Conservation (phyloP, 1,284 basidiomycete genomes). For the Ceratobasidium sp. region DNA sequence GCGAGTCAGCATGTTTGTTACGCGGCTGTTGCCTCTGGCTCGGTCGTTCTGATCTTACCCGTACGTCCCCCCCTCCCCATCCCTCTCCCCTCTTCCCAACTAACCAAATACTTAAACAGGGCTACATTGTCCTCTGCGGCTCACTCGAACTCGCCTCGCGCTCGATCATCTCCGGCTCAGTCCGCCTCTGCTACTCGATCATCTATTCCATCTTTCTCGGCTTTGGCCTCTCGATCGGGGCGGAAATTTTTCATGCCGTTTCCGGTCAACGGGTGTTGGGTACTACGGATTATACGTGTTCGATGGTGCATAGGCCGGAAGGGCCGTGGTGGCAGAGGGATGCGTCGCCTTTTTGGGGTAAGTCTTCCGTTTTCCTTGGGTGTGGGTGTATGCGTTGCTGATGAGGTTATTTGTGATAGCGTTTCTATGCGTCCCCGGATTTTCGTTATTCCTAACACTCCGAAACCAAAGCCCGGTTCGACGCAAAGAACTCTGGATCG, state of each 20-base stretch:
- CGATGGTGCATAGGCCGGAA: slow-evolving; percentile 66
- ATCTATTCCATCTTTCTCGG: slow-evolving; percentile 83
- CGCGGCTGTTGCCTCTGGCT: slow-evolving; percentile 85
- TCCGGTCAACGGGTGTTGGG: slow-evolving; percentile 65
- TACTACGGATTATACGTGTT: slow-evolving; percentile 66
- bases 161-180: slow-evolving; percentile 87
- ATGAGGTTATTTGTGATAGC: slow-evolving; percentile 60
- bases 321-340: slow-evolving; percentile 74
- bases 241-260: slow-evolving; percentile 74
- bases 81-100: slow-evolving; percentile 77
- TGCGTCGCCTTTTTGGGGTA: slow-evolving; percentile 70
- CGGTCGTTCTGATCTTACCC: slow-evolving; percentile 90
- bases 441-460: slow-evolving; percentile 79
- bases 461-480: slow-evolving; percentile 82
- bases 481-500: slow-evolving; percentile 74
- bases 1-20: slow-evolving; percentile 85
- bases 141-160: slow-evolving; percentile 85
- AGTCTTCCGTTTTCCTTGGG: slow-evolving; percentile 52
- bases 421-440: slow-evolving; percentile 86
- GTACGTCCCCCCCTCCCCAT: slow-evolving; percentile 65
- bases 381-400: background rate
- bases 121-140: slow-evolving; percentile 85
- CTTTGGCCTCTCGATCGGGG: slow-evolving; percentile 87
- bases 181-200: slow-evolving; percentile 86
- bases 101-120: slow-evolving; percentile 53